These are phyloP conservation scores for Drechslerella dactyloides DNA, from an alignment of 2,329 filamentous ascomycete genomes.

Conservation along the genomic window DNA sequence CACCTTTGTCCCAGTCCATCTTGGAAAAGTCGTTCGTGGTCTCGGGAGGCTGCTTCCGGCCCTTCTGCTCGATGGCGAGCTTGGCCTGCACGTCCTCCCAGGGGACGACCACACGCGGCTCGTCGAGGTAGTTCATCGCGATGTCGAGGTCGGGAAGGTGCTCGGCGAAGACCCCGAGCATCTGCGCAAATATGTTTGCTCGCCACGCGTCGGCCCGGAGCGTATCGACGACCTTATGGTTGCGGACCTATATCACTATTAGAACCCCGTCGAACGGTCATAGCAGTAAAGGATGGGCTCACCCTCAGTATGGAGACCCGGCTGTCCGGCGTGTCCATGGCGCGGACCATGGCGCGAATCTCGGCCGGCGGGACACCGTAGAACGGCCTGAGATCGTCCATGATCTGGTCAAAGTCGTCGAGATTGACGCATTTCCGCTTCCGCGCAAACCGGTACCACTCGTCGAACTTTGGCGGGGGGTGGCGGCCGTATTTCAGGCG, in stretches of 20 bases:
- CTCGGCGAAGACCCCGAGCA: conserved; percentile 62
- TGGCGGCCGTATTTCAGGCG: conserved; percentile 66
- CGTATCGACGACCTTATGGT: conserved; percentile 56
- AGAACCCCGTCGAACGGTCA: not conserved
- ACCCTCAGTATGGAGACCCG: conserved; percentile 30
- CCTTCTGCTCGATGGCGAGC: conserved; percentile 62
- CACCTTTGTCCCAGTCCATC: conserved; percentile 37
- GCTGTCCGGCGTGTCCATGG: conserved; percentile 56
- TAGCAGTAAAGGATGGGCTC: not conserved
- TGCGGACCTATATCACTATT: conserved; percentile 55
- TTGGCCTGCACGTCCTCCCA: conserved; percentile 65
- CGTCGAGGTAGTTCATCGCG: conserved; percentile 70
- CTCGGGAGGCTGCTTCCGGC: conserved; percentile 60
- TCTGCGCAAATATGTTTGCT: conserved; percentile 58
- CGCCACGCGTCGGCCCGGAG: conserved; percentile 58
- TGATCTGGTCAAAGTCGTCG: conserved; percentile 70
- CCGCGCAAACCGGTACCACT: conserved; percentile 66
- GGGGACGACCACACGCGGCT: conserved; percentile 68
- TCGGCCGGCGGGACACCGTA: conserved; percentile 61
- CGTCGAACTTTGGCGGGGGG: conserved; percentile 69
- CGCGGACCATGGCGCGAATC: conserved; percentile 60
- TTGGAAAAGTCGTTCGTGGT: conserved; percentile 53
- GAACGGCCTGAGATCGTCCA: conserved; percentile 68
- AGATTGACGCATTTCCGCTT: conserved; percentile 65
- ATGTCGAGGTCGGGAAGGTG: conserved; percentile 71